Evolutionary conservation across 129 eudicot genomes (phyloP).

Genomic region (Lactuca saligna): DNA sequence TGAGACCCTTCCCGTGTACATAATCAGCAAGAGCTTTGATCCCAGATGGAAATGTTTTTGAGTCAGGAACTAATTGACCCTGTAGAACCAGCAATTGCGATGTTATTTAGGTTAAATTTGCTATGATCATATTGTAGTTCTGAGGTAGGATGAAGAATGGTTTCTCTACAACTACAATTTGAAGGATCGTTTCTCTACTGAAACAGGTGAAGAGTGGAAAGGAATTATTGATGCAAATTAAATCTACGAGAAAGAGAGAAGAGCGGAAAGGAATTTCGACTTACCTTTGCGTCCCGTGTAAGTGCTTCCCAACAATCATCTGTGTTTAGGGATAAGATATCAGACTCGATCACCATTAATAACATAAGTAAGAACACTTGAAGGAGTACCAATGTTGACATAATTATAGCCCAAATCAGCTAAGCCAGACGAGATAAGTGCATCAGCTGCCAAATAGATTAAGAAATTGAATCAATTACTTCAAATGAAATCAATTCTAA

Average conservation of each 20-base stretch:
- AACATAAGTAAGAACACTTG: constrained; percentile 11
- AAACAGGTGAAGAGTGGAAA: no score
- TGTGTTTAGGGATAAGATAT: constrained; percentile 30
- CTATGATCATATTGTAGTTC: not conserved
- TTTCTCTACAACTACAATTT: no score
- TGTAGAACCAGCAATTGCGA: constrained; percentile 36
- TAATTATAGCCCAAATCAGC: constrained; percentile 74
- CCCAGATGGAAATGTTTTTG: constrained; percentile 83
- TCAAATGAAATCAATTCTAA: not conserved
- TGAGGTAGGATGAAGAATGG: not conserved
- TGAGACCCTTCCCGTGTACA: constrained; percentile 85
- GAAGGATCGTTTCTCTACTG: not conserved
- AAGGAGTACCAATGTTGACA: constrained; percentile 74
- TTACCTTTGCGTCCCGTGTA: constrained; percentile 52
- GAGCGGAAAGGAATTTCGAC: not conserved
- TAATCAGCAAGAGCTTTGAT: constrained; percentile 83
- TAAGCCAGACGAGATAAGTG: constrained; percentile 85
- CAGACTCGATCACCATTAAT: constrained; percentile 7
- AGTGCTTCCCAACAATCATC: constrained; percentile 84
- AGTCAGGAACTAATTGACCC: constrained; percentile 72
- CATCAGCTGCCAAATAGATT: constrained; percentile 81
- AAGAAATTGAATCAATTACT: not conserved
- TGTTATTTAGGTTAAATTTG: not conserved
- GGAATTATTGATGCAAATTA: no score
- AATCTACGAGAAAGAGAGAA: constrained; percentile 1